Evolutionary conservation across 129 eudicot genomes (phyloP), one percentile per base, ranked within the genome.

Genomic region (Glebionis coronaria): DNA sequence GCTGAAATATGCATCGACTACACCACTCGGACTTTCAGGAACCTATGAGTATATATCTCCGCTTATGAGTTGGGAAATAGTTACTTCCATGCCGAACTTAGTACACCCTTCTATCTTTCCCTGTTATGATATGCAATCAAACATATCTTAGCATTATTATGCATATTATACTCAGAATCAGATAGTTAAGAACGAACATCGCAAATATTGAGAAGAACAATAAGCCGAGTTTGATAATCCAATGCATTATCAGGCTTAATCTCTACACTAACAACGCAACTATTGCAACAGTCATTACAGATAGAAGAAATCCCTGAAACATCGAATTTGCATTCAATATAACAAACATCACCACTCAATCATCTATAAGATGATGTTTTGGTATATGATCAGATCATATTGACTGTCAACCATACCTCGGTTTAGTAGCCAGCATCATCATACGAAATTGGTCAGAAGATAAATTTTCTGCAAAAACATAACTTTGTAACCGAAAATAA

Each of bases 221-320:
- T n/a, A n/a, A n/a, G n/a, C n/a, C n/a, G n/a, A n/a, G n/a, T n/a
- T n/a, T n/a, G n/a, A n/a, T n/a, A n/a, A n/a, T n/a, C n/a, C n/a
- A n/a, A n/a, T n/a, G n/a, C n/a, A n/a, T n/a, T n/a, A n/a, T n/a
- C n/a, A n/a, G n/a, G n/a, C n/a, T n/a, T n/a, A n/a, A 80, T 78
- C 70, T 93, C 97, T 68, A 76, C 76, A 57, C 88, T 76, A 63
- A 83, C 86, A 61, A 76, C 56, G 68, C 78, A 75, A 93, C 84
- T 64, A 85, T 78, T 52, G 98, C 95, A 71, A 86, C 77, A 70
- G 97, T 95, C 77, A 82, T 67, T 35, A 83, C 86, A 57, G 90
- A 90, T 18, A 95, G 97, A 66, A 64, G 79, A 79, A 81, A 90
- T 70, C 46, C 69, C 53, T 47, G 44, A 66, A 79, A 76, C 84